Evolutionary conservation across 2,329 filamentous ascomycete species (phyloP).

Genomic region (Chalaropsis ovoidea): DNA sequence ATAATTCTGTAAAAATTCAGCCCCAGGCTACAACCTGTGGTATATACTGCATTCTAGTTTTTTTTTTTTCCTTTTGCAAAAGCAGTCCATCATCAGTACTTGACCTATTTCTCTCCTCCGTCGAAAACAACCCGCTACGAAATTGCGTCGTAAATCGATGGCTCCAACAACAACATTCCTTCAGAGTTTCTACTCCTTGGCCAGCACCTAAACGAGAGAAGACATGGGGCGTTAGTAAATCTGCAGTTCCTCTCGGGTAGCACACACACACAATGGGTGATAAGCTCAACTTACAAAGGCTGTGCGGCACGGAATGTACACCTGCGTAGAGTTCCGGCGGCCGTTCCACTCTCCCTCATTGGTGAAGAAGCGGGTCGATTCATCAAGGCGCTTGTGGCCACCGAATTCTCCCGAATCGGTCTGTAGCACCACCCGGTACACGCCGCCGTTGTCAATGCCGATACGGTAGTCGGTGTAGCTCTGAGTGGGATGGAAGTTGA

Average conservation of each 20-base stretch:
- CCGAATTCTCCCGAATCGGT: conserved; percentile 69
- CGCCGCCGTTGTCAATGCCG: conserved; percentile 73
- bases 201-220: conserved; percentile 20
- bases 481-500: conserved; percentile 82
- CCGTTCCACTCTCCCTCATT: conserved; percentile 84
- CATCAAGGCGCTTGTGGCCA: conserved; percentile 66
- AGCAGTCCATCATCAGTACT: not conserved
- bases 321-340: conserved; percentile 79
- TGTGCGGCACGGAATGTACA: conserved; percentile 77
- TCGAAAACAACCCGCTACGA: not conserved
- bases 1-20: not conserved
- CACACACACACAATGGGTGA: not conserved
- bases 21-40: conserved; percentile 14
- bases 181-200: conserved; percentile 6
- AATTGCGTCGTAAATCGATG: not conserved
- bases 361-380: conserved; percentile 82
- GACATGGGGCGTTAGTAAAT: not conserved
- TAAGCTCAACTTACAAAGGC: conserved; percentile 55
- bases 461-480: conserved; percentile 91
- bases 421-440: conserved; percentile 77
- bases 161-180: not conserved
- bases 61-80: conserved; percentile 9
- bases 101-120: not conserved
- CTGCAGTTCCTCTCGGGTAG: not conserved
- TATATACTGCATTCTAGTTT: not conserved